Conservation (phyloP, 169 alveolate genomes). For the Condylostoma magnum region DNA sequence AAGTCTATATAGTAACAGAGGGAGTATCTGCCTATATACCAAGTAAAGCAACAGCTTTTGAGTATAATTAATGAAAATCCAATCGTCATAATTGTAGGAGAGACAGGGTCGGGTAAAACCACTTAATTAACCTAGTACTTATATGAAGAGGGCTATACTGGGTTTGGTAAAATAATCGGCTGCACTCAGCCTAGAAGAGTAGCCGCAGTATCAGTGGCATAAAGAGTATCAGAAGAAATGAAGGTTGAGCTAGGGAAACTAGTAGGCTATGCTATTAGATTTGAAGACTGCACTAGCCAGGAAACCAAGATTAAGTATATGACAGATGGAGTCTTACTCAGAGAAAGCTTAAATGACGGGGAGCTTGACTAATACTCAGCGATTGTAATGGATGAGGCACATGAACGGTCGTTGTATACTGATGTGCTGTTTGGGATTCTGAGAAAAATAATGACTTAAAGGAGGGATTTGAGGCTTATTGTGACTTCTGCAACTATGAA, state of each 20-base stretch:
- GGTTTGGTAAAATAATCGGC: constrained; percentile 95
- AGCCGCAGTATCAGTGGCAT: constrained; percentile 99
- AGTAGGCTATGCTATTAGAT: constrained; percentile 99
- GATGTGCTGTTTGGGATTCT: constrained; percentile 99
- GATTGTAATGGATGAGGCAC: constrained; percentile 99
- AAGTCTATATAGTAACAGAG: constrained; percentile 85
- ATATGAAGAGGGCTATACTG: constrained; percentile 94
- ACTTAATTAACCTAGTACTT: constrained; percentile 96
- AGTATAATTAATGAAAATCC: constrained; percentile 89
- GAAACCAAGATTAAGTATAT: constrained; percentile 96
- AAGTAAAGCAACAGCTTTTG: constrained; percentile 70
- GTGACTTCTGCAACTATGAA: constrained; percentile 99
- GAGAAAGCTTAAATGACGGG: constrained; percentile 97
- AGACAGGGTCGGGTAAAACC: constrained; percentile 99
- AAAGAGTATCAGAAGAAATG: constrained; percentile 99
- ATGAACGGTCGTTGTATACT: constrained; percentile 98
- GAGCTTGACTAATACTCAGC: constrained; percentile 96
- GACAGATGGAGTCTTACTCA: constrained; percentile 99
- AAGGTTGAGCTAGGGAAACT: constrained; percentile 92
- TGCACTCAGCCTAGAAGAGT: constrained; percentile 99
- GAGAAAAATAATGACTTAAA: constrained; percentile 91
- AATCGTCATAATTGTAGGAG: constrained; percentile 98
- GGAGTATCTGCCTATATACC: constrained; percentile 79
- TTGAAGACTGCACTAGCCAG: constrained; percentile 97
- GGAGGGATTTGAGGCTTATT: constrained; percentile 96